Base-by-base conservation (phyloP, 495 filamentous ascomycete genomes). In the Rhypophila decipiens region DNA sequence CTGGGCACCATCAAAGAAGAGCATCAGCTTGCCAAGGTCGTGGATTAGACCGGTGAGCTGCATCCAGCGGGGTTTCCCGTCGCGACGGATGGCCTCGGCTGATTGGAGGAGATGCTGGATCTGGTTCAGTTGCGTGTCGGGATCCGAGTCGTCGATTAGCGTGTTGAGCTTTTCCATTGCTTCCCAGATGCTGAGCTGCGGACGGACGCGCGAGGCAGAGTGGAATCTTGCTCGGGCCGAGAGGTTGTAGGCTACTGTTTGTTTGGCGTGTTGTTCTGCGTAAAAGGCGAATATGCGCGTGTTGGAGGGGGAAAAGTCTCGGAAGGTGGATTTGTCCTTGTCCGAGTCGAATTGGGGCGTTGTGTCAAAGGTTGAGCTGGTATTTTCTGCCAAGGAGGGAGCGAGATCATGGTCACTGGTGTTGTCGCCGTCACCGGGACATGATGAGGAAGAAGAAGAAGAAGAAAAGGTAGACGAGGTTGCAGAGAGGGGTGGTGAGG, bases 61-160 rank as follows among this genome's bases (percentile, higher is more conserved):
- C 86, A 94, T 91, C 89, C 89, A 95, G 27, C 86, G 76, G 5
- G 89, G 89, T 71, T 94, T 93, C 53, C 88, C 87, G 57, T 93
- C 89, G 33, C 84, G 79, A 15, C 87, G 81, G 58, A 94, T 90
- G 0, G 88, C 88, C 59, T 95, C 88, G 21, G 88, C 89, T 23
- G 83, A 81, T 57, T 95, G 89, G 2, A 94, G 75, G 1, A 93
- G 70, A 62, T 95, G 89, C 64, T 93, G 85, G 64, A 94, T 90
- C 67, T 94, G 89, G 15, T 78, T 83, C 47, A 95, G 82, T 44
- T 56, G 56, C 44, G 88, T 94, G 70, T 95, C 87, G 0, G 89
- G 89, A 64, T 95, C 88, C 33, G 79, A 85, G 59, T 91, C 87
- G 69, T 95, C 89, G 63, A 94, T 85, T 5, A 94, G 71, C 1